Conservation (phyloP, 805 yeast genomes). For the Scheffersomyces lignosus region DNA sequence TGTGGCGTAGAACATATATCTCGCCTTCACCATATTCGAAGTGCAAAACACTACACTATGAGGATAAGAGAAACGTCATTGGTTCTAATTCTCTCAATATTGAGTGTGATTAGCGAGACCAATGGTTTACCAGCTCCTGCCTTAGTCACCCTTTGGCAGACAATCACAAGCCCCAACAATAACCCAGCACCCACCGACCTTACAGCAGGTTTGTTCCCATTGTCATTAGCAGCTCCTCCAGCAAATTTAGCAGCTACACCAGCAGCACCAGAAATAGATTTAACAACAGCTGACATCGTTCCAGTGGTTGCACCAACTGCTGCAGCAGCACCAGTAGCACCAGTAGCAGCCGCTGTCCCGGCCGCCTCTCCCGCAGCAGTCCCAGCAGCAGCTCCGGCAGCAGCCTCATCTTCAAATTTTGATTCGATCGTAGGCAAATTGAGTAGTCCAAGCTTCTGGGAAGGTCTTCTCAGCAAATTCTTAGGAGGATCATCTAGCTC, state of each 20-base stretch:
- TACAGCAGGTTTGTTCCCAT: neutral
- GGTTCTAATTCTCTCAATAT: neutral
- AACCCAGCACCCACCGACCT: constrained; percentile 9
- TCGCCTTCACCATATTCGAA: too few species aligned
- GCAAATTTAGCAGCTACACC: constrained; percentile 8
- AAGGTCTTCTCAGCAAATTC: constrained; percentile 2
- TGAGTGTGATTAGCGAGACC: neutral
- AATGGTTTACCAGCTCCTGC: constrained; percentile 24
- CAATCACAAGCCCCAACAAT: constrained; percentile 13
- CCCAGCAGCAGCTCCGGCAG: constrained; percentile 7
- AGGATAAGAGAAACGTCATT: neutral
- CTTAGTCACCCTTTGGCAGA: constrained; percentile 22
- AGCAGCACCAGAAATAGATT: constrained; percentile 1
- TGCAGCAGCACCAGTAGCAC: constrained; percentile 15
- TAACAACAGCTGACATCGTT: constrained; percentile 8
- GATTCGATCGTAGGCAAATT: constrained; percentile 8
- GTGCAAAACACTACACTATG: neutral
- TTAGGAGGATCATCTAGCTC: constrained; percentile 1
- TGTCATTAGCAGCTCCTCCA: constrained; percentile 3
- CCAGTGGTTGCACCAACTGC: constrained; percentile 10
- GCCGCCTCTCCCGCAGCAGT: constrained; percentile 12
- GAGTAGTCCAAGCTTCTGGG: constrained; percentile 7
- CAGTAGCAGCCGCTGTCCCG: constrained; percentile 9
- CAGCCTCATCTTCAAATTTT: constrained; percentile 4
- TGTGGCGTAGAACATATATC: too few species aligned